Conservation (phyloP, 2,329 filamentous ascomycete genomes). For the Cadophora luteo-olivacea region DNA sequence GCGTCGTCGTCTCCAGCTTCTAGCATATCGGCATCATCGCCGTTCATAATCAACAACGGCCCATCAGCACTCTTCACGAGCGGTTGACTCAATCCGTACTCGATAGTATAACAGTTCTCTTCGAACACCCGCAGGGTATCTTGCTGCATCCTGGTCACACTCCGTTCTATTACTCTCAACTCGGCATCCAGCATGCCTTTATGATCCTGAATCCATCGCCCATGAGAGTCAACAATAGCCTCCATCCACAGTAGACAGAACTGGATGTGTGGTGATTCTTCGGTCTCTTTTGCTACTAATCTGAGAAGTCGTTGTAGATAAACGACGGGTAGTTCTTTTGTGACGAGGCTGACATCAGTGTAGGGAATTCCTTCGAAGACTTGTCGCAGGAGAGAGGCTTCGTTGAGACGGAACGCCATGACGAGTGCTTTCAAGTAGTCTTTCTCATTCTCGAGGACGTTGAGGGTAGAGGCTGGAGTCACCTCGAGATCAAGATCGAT, state of each 20-base stretch:
- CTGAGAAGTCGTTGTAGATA: conserved; percentile 87
- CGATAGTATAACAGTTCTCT: conserved; percentile 87
- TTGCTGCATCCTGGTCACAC: conserved; percentile 78
- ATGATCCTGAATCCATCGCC: conserved; percentile 83
- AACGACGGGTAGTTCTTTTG: conserved; percentile 79
- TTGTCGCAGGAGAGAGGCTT: conserved; percentile 78
- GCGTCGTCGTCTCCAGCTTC: conserved; percentile 49
- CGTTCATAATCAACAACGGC: conserved; percentile 46
- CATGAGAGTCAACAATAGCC: conserved; percentile 80
- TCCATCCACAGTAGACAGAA: conserved; percentile 95
- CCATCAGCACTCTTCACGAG: conserved; percentile 40
- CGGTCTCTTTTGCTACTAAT: conserved; percentile 86
- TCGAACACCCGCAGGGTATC: conserved; percentile 85
- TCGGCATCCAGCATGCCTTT: conserved; percentile 82
- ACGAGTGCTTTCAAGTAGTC: conserved; percentile 92
- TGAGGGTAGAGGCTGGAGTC: conserved; percentile 83
- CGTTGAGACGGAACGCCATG: conserved; percentile 97
- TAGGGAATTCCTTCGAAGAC: conserved; percentile 87
- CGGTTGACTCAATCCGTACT: conserved; percentile 73
- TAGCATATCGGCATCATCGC: conserved; percentile 43
- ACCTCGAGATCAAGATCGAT: conserved; percentile 96
- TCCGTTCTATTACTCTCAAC: conserved; percentile 80
- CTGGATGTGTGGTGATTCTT: conserved; percentile 91
- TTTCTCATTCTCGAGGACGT: conserved; percentile 68
- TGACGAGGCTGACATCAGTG: conserved; percentile 76